These are phyloP conservation scores for Hemisphaericaspora nanyangensis DNA, from an alignment of 805 yeast species.

Conservation along the genomic window DNA sequence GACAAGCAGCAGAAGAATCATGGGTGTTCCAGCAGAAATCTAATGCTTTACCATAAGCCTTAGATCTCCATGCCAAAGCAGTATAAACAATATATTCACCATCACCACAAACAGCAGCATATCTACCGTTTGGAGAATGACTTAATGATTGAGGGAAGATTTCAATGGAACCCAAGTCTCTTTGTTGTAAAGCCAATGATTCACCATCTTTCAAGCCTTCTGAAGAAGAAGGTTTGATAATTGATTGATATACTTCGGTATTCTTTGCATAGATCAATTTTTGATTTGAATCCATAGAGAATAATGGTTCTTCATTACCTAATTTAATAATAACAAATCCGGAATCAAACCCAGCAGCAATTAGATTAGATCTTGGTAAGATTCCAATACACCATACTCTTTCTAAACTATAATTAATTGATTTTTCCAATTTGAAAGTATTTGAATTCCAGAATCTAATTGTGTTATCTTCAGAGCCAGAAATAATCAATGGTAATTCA, in stretches of 20 bases:
- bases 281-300: conserved; percentile 91
- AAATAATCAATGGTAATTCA: conserved; percentile 88
- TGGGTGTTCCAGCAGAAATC: conserved; percentile 97
- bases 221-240: conserved; percentile 61
- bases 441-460: conserved; percentile 92
- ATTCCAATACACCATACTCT: conserved; percentile 94
- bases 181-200: conserved; percentile 66
- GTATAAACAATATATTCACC: conserved; percentile 96
- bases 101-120: conserved; percentile 95
- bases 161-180: conserved; percentile 93
- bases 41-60: conserved; percentile 82
- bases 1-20: conserved; percentile 53
- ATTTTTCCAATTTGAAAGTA: conserved; percentile 89
- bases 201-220: conserved; percentile 80
- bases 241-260: conserved; percentile 81
- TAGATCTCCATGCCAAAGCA: conserved; percentile 97
- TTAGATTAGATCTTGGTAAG: conserved; percentile 64
- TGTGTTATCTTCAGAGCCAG: conserved; percentile 97
- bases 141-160: conserved; percentile 81
- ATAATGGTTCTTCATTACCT: conserved; percentile 92
- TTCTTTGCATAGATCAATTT: conserved; percentile 89
- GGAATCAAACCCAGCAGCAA: conserved; percentile 92
- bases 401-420: conserved; percentile 86
- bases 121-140: conserved; percentile 97
- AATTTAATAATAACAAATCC: conserved; percentile 86